Conservation (phyloP, 2,329 filamentous ascomycete species). For the Thelonectria discophora region DNA sequence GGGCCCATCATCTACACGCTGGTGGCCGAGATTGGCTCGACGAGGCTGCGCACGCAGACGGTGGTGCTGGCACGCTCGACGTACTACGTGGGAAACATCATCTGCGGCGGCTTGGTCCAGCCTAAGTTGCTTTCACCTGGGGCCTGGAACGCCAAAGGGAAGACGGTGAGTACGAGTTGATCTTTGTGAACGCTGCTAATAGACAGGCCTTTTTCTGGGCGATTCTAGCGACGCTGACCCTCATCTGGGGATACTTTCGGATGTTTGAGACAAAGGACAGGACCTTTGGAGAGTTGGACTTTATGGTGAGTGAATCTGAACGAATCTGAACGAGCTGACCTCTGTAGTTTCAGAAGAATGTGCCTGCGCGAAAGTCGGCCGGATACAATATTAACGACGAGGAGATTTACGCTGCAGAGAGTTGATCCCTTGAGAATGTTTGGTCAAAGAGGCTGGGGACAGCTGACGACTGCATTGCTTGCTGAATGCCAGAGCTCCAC, state of each 20-base stretch:
- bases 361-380: slow-evolving; percentile 51
- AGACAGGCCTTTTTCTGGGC: slow-evolving; percentile 55
- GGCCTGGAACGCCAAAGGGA: slow-evolving; percentile 52
- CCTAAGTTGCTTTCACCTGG: slow-evolving; percentile 51
- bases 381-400: slow-evolving; percentile 48
- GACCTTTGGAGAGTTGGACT: slow-evolving; percentile 56
- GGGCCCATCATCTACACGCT: slow-evolving; percentile 56
- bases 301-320: slow-evolving; percentile 45
- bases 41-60: slow-evolving; percentile 53
- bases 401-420: slow-evolving; percentile 42
- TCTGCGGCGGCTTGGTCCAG: slow-evolving; percentile 51
- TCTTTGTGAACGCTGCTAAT: slow-evolving; percentile 14
- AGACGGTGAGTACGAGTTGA: slow-evolving; percentile 45
- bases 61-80: slow-evolving; percentile 52
- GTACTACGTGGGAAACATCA: slow-evolving; percentile 54
- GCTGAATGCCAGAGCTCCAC: no score
- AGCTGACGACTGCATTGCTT: no score
- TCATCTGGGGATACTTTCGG: slow-evolving; percentile 54
- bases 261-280: slow-evolving; percentile 56
- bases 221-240: slow-evolving; percentile 47
- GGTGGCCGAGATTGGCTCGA: slow-evolving; percentile 54
- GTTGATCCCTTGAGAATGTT: no score
- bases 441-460: no score
- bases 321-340: slow-evolving; percentile 24
- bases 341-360: slow-evolving; percentile 46